Evolutionary conservation across 257 asterid species (phyloP).

Genomic region (Primulina huaijiensis): DNA sequence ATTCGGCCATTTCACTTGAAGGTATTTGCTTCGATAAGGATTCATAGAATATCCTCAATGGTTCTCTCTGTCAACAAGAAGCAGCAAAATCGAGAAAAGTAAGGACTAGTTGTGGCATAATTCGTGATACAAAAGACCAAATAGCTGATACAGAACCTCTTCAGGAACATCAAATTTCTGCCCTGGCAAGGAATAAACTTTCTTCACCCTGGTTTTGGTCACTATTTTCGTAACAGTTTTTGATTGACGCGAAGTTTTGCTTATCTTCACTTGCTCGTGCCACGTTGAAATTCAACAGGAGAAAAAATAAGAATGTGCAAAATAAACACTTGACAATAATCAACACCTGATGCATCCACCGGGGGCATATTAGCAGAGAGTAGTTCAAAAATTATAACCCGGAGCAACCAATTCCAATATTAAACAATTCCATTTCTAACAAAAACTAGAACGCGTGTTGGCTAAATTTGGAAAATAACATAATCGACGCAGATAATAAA

Average conservation of each 20-base stretch:
- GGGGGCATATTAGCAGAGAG: neutral
- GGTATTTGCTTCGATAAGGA: slow-evolving; percentile 83
- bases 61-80: slow-evolving; percentile 65
- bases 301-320: neutral
- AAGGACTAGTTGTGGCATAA: slow-evolving; percentile 6
- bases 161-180: slow-evolving; percentile 90
- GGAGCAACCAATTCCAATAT: neutral
- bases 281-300: slow-evolving; percentile 29
- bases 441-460: neutral
- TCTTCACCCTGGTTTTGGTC: slow-evolving; percentile 67
- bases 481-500: neutral
- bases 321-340: neutral
- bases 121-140: slow-evolving; percentile 6
- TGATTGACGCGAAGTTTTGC: slow-evolving; percentile 50
- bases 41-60: slow-evolving; percentile 83
- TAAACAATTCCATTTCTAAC: too few species aligned
- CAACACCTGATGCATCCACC: neutral
- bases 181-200: slow-evolving; percentile 78
- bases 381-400: neutral
- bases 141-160: slow-evolving; percentile 53
- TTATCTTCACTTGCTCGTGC: slow-evolving; percentile 59
- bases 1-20: slow-evolving; percentile 94
- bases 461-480: neutral
- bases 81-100: slow-evolving; percentile 14
- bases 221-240: slow-evolving; percentile 47